phyloP scores from a whole-genome alignment of 2,329 filamentous ascomycete genomes.

The Coleophoma crateriformis region DNA sequence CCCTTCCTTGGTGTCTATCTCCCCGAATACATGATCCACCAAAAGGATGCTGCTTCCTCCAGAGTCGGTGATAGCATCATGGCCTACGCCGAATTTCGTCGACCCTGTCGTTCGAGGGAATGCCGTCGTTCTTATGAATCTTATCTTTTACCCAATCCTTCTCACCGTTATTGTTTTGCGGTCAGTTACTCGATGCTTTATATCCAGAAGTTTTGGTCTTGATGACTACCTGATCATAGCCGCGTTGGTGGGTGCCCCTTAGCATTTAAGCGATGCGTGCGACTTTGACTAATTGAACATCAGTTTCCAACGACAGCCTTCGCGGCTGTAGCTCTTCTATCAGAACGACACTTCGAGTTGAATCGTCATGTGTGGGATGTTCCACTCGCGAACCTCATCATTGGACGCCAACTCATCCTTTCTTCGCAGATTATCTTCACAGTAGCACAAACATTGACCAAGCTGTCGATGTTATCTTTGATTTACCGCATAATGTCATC shows the following conservation, averaged over 20 bases:
- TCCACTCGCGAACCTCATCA: slow-evolving; percentile 19
- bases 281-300: background rate
- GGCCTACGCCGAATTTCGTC: slow-evolving; percentile 41
- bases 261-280: background rate
- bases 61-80: slow-evolving; percentile 32
- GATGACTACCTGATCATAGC: slow-evolving; percentile 40
- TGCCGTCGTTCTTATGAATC: slow-evolving; percentile 33
- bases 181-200: slow-evolving; percentile 37
- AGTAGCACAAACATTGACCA: slow-evolving; percentile 27
- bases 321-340: slow-evolving; percentile 26
- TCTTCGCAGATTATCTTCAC: slow-evolving; percentile 30
- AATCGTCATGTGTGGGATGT: slow-evolving; percentile 37
- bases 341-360: slow-evolving; percentile 28
- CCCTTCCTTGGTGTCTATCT: too few species aligned
- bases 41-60: slow-evolving; percentile 32
- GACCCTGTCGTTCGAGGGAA: slow-evolving; percentile 38
- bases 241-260: slow-evolving; percentile 26
- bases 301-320: slow-evolving; percentile 30
- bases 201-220: slow-evolving; percentile 38
- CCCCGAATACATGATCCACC: too few species aligned
- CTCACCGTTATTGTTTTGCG: slow-evolving; percentile 35
- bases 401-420: slow-evolving; percentile 30
- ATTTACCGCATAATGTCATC: slow-evolving; percentile 29
- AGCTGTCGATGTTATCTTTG: slow-evolving; percentile 27
- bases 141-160: slow-evolving; percentile 32